Percentiles rank a stretch among this genome's conserved stretches.
These are phyloP conservation scores for Calonectria crousiana DNA, from an alignment of 2,329 filamentous ascomycete genomes.

Conservation along the genomic window DNA sequence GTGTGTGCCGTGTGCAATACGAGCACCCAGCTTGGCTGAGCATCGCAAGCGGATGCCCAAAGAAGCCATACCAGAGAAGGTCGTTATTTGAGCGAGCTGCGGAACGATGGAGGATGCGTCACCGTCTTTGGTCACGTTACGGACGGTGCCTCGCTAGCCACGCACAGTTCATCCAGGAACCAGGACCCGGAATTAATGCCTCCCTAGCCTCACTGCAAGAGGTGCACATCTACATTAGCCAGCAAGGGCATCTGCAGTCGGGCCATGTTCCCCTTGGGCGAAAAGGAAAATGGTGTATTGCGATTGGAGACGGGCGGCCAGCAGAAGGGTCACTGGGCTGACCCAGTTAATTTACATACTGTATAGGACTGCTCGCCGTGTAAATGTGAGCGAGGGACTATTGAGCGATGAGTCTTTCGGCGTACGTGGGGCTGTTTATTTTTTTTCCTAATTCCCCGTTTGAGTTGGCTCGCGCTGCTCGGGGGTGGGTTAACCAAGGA, in stretches of 20 bases:
- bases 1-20: not conserved
- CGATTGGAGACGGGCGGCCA: not conserved
- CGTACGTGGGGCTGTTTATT: not conserved
- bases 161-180: slow-evolving; percentile 23
- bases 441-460: not conserved
- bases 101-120: not conserved
- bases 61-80: slow-evolving; percentile 1
- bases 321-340: not conserved
- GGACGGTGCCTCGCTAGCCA: not conserved
- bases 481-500: not conserved
- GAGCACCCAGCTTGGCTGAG: not conserved
- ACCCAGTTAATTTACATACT: slow-evolving; percentile 8
- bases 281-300: slow-evolving; percentile 1
- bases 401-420: slow-evolving; percentile 8
- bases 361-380: not conserved
- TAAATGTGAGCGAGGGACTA: not conserved
- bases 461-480: not conserved
- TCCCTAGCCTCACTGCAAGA: slow-evolving; percentile 8
- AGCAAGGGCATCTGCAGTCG: slow-evolving; percentile 8
- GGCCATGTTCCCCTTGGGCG: not conserved
- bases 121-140: not conserved
- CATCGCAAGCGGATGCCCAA: slow-evolving; percentile 6
- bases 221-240: slow-evolving; percentile 8
- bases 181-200: slow-evolving; percentile 15
- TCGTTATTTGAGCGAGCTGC: not conserved